Evolutionary conservation across 768 basidiomycete species (phyloP), one percentile per base, ranked within the genome.

Genomic region (Lactarius tabidus): DNA sequence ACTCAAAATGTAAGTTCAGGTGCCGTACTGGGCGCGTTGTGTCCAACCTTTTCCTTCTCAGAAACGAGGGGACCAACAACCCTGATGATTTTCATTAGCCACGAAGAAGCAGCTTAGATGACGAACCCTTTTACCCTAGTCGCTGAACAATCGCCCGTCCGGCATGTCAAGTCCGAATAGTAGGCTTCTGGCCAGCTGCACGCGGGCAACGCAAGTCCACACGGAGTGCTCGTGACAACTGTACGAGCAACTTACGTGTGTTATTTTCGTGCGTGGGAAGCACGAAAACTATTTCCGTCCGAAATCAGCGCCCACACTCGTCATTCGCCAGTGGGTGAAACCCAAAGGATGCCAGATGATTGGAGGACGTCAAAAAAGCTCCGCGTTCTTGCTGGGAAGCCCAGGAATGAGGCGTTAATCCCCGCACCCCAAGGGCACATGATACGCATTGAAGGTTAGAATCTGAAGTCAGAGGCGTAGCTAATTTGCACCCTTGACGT

Each of bases 361-460:
- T 61, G 60, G 65, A 57, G 59, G 23, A n/a, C 26, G 60, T 35
- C 56, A 57, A 57, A 57, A 43, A 66, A 61, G 56, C 60, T 52
- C 65, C 6, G 9, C n/a, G 38, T 66, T 65, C 65, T 57, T 38
- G 9, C 55, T 43, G 45, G 60, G 65, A 66, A 66, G 60, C 7
- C 48, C 29, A 57, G 29, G 18, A 52, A 66, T n/a, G 59, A 57
- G 65, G 65, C 29, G 23, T 57, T 57, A 66, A 66, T 66, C 45
- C 55, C 60, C 64, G 64, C 60, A n/a, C 9, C 43, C 43, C 33
- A 55, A 38, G 31, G 29, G 26, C 55, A 51, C 29, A 52, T 28
- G 45, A 38, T 20, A 18, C 26, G 23, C 48, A 26, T 26, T 51
- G 18, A 29, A 54, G 31, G 26, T 23, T 31, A 33, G 29, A 20